Conservation (phyloP, 2,329 filamentous ascomycete species). For the Claviceps sp. region DNA sequence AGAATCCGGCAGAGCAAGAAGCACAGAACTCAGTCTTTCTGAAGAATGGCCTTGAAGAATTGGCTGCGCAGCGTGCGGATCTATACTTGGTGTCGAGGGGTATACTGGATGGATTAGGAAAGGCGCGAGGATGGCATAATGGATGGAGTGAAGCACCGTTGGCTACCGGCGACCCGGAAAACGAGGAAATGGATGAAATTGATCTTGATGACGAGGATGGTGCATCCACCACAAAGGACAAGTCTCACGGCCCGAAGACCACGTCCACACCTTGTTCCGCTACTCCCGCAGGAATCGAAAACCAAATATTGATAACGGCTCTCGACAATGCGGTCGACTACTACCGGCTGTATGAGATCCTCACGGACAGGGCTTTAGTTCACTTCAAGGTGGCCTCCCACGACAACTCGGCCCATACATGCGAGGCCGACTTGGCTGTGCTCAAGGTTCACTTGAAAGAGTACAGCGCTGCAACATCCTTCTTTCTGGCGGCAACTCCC, state of each 20-base stretch:
- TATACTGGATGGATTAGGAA: conserved; percentile 62
- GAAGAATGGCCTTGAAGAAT: conserved; percentile 59
- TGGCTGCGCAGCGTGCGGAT: conserved; percentile 73
- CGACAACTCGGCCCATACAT: conserved; percentile 60
- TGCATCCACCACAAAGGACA: conserved; percentile 10
- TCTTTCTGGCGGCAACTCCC: conserved; percentile 65
- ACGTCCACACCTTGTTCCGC: conserved; percentile 6
- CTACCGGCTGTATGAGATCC: conserved; percentile 53
- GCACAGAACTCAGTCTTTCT: conserved; percentile 33
- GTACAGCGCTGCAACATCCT: conserved; percentile 57
- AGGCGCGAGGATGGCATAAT: conserved; percentile 59
- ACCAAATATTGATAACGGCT: conserved; percentile 45
- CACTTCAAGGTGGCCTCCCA: conserved; percentile 74
- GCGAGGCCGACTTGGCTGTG: conserved; percentile 73
- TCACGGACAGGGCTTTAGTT: conserved; percentile 75
- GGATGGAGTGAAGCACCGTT: conserved; percentile 55
- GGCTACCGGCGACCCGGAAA: conserved; percentile 28
- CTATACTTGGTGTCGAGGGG: conserved; percentile 69
- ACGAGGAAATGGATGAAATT: conserved; percentile 43
- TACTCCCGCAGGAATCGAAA: conserved; percentile 19
- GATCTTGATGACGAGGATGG: conserved; percentile 32
- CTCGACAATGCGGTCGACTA: conserved; percentile 51
- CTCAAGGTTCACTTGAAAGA: conserved; percentile 69
- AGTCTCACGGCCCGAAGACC: background rate
- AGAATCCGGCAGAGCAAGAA: conserved; percentile 26